Evolutionary conservation across 805 yeast genomes (phyloP).

Genomic region (Yarrowia sp.): DNA sequence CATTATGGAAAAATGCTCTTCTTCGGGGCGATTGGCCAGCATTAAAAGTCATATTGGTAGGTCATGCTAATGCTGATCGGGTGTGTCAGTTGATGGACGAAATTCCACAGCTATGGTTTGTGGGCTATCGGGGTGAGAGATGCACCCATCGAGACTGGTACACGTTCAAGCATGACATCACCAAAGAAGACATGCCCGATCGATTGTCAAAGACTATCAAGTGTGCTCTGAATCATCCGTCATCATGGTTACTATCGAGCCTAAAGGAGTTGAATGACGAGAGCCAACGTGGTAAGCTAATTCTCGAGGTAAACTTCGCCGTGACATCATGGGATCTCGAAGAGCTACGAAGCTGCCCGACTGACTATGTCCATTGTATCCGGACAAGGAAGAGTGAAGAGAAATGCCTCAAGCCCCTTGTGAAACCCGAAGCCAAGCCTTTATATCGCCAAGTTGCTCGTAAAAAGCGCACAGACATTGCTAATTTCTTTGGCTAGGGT

Average conservation of each 20-base stretch:
- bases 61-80: not conserved
- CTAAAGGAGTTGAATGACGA: not conserved
- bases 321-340: not conserved
- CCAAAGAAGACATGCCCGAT: not conserved
- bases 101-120: constrained; percentile 2
- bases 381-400: not conserved
- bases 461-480: not conserved
- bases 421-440: not conserved
- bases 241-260: constrained; percentile 17
- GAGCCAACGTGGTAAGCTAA: not conserved
- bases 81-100: not conserved
- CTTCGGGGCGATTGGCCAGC: constrained; percentile 11
- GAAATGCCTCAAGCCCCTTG: not conserved
- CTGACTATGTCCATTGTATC: constrained; percentile 12
- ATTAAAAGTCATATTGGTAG: not conserved
- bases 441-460: constrained; percentile 6
- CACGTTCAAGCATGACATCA: not conserved
- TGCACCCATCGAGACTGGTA: not conserved
- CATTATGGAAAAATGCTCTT: constrained; percentile 3
- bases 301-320: constrained; percentile 4
- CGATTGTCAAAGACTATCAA: not conserved
- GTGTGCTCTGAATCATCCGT: constrained; percentile 4
- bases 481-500: not conserved
- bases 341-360: not conserved
- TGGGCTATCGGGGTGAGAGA: constrained; percentile 1